Evolutionary conservation across 768 basidiomycete species (phyloP).

Genomic region (Ramaria sp.): DNA sequence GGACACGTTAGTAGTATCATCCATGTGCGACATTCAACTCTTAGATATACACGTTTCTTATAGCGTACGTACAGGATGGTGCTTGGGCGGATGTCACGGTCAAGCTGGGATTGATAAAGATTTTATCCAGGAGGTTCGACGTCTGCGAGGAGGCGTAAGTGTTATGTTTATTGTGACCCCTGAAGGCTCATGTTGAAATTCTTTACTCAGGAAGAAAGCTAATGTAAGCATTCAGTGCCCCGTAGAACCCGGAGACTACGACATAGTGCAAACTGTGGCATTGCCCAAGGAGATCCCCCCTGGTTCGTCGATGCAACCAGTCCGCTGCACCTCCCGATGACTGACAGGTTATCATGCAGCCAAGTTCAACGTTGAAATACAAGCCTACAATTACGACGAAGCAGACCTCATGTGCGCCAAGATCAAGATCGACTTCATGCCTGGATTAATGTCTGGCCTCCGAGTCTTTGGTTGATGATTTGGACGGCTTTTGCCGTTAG

Average conservation of each 20-base stretch:
- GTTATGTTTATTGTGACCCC: background rate
- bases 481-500: background rate
- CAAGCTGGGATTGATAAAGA: constrained; percentile 87
- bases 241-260: constrained; percentile 57
- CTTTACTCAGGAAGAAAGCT: constrained; percentile 46
- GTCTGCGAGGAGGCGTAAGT: constrained; percentile 92
- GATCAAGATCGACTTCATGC: background rate
- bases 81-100: constrained; percentile 84
- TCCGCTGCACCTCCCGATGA: constrained; percentile 20
- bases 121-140: constrained; percentile 77
- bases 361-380: constrained; percentile 56
- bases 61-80: constrained; percentile 51
- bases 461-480: background rate
- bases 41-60: background rate
- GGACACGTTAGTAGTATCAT: constrained; percentile 49
- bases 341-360: constrained; percentile 33
- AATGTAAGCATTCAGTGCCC: constrained; percentile 80
- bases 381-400: constrained; percentile 3
- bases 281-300: constrained; percentile 88
- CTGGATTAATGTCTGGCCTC: background rate
- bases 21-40: constrained; percentile 38
- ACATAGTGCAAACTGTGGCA: constrained; percentile 70
- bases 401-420: background rate
- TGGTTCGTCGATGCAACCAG: constrained; percentile 26
- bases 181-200: constrained; percentile 1